Base-by-base conservation (phyloP, 768 basidiomycete species). In the Auriscalpium orientale region DNA sequence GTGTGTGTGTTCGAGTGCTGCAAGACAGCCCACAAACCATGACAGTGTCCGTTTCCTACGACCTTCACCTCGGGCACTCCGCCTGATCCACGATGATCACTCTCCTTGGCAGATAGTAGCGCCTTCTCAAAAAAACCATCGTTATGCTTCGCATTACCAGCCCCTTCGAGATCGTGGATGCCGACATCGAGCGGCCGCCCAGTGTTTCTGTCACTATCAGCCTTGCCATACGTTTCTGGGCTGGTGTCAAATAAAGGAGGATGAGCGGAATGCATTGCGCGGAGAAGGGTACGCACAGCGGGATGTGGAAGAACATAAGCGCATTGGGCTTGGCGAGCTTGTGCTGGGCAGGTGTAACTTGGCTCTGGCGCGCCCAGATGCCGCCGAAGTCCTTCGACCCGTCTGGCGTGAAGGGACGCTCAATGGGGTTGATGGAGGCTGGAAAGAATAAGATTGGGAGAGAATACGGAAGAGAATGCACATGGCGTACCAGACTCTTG, bases 261-360 rank as follows among this genome's bases (percentile, higher is more conserved):
- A 28, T 33, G 12, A 53, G 38, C 9, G 33, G 58, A 52, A 33
- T 22, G 11, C 2, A 38, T 35, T 33, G 11, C 0, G 52, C 8
- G 34, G 22, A 48, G 16, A 50, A 33, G 22, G 8, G 49, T 4
- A 75, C 85, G 20, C 66, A 91, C 87, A 98, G 66, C 51, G 95
- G 95, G 48, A 99, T 98, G 62, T 98, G 95, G 84, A 97, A 98
- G 73, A 95, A 97, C 88, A 92, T 90, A 62, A 98, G 69, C 0
- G 92, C 95, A 64, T 98, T 98, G 1, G 95, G 95, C 69, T 97
- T 98, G 4, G 89, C 91, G 3, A 94, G 75, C 54, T 75, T 76
- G 63, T 72, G 70, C 21, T 70, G 69, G 49, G 75, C 66, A 0
- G 88, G 84, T 0, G 79, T 74, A 49, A 85, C 65, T 68, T 87